Conservation (phyloP, 2,329 filamentous ascomycete genomes). For the Exserohilum turcica region DNA sequence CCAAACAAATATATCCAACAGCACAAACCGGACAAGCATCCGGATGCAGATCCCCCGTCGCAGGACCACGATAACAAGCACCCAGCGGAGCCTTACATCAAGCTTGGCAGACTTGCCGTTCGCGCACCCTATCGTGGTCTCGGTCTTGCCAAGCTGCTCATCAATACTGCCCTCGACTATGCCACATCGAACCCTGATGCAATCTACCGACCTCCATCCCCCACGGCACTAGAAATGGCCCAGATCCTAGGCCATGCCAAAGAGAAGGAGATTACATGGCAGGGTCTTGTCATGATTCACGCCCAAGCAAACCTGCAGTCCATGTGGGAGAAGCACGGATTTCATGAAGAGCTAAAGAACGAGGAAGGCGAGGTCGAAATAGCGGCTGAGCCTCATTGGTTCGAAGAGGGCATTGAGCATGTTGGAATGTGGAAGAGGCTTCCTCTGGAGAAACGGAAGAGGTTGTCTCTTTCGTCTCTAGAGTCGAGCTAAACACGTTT, state of each 20-base stretch:
- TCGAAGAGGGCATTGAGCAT: slow-evolving; percentile 83
- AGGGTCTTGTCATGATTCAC: slow-evolving; percentile 77
- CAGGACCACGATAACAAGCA: slow-evolving; percentile 54
- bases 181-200: slow-evolving; percentile 62
- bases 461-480: slow-evolving; percentile 16
- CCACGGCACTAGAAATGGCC: slow-evolving; percentile 50
- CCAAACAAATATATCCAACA: slow-evolving; percentile 60
- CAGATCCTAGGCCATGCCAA: slow-evolving; percentile 51
- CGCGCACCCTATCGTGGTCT: slow-evolving; percentile 67
- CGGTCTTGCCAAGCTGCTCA: slow-evolving; percentile 68
- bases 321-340: slow-evolving; percentile 75
- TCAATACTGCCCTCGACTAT: slow-evolving; percentile 72
- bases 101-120: slow-evolving; percentile 79
- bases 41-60: slow-evolving; percentile 35
- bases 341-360: slow-evolving; percentile 75
- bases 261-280: slow-evolving; percentile 62
- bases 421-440: slow-evolving; percentile 77
- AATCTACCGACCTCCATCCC: slow-evolving; percentile 48
- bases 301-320: slow-evolving; percentile 70
- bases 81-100: slow-evolving; percentile 75
- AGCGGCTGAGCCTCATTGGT: slow-evolving; percentile 60
- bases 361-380: slow-evolving; percentile 44
- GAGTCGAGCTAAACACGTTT: slow-evolving; percentile 5
- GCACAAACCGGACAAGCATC: slow-evolving; percentile 32
- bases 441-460: slow-evolving; percentile 15